phyloP scores from a whole-genome alignment of 805 yeast species.

The Metschnikowia baotianmanensis region DNA sequence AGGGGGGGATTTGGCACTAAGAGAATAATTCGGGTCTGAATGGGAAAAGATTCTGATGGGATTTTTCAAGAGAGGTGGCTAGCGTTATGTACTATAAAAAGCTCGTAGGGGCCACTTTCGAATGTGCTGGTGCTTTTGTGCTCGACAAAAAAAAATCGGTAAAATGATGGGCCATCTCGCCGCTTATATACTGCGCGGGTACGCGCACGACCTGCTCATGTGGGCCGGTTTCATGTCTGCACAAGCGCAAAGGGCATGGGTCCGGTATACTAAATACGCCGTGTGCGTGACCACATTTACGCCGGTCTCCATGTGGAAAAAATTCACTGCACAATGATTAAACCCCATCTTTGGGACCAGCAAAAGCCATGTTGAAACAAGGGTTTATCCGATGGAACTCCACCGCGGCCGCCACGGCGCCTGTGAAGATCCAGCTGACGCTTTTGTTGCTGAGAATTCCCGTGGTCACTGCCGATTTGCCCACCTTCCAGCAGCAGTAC shows the following conservation, averaged over 20 bases:
- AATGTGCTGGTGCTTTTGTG: conserved; percentile 1
- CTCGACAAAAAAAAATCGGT: conserved; percentile 3
- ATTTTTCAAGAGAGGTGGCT: too few species aligned
- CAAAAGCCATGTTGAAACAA: conserved; percentile 15
- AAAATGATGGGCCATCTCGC: neutral
- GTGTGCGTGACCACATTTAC: conserved; percentile 4
- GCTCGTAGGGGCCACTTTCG: too few species aligned
- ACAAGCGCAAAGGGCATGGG: neutral
- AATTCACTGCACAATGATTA: conserved; percentile 3
- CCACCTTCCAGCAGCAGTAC: conserved; percentile 70
- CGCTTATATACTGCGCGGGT: conserved; percentile 12
- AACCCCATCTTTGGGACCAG: conserved; percentile 2
- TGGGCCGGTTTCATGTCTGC: neutral
- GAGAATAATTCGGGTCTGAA: too few species aligned
- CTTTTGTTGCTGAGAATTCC: conserved; percentile 79
- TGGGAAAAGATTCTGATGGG: too few species aligned
- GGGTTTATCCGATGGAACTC: conserved; percentile 17
- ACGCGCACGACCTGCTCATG: conserved; percentile 10
- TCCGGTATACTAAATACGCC: conserved; percentile 10
- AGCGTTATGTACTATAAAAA: too few species aligned
- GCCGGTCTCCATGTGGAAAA: conserved; percentile 13
- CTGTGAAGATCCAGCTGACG: conserved; percentile 39
- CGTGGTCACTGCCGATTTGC: conserved; percentile 72
- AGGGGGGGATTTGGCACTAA: neutral
- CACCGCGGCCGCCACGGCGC: conserved; percentile 10